These are phyloP conservation scores for Salix brachista DNA, from an alignment of 345 rosid genomes.

Conservation along the genomic window DNA sequence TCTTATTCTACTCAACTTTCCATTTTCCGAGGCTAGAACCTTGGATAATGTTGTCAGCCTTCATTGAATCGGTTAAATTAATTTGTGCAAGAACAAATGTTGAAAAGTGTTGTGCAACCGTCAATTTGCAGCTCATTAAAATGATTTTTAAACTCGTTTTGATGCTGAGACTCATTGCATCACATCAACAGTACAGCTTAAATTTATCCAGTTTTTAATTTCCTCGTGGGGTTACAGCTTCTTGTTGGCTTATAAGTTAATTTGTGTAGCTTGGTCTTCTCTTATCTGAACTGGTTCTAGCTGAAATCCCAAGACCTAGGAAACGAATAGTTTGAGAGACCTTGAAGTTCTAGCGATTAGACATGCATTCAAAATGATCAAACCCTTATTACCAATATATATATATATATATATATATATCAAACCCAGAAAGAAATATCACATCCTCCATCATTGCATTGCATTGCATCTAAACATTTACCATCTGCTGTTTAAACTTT, in stretches of 20 bases:
- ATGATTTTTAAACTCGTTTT: not conserved
- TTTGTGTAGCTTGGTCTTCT: not conserved
- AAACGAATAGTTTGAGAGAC: not conserved
- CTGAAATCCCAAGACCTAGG: not conserved
- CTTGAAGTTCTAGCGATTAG: not conserved
- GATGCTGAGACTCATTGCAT: not conserved
- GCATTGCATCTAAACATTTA: not conserved
- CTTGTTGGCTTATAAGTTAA: not conserved
- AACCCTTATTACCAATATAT: no score
- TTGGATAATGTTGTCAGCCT: not conserved
- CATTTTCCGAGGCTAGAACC: not conserved
- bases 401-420: no score
- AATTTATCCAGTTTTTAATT: not conserved
- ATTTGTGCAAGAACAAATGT: not conserved
- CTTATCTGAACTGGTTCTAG: not conserved
- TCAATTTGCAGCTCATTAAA: not conserved
- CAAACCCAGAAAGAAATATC: no score
- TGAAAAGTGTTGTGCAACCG: not conserved
- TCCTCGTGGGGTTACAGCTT: not conserved
- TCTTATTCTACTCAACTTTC: not conserved
- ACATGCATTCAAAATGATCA: no score
- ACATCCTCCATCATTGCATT: not conserved
- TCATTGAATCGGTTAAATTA: not conserved
- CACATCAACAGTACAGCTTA: not conserved
- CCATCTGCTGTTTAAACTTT: not conserved